Evolutionary conservation across 1,284 basidiomycete genomes (phyloP), one percentile per base, ranked within the genome.

Genomic region (Apiotrichum laibachii): DNA sequence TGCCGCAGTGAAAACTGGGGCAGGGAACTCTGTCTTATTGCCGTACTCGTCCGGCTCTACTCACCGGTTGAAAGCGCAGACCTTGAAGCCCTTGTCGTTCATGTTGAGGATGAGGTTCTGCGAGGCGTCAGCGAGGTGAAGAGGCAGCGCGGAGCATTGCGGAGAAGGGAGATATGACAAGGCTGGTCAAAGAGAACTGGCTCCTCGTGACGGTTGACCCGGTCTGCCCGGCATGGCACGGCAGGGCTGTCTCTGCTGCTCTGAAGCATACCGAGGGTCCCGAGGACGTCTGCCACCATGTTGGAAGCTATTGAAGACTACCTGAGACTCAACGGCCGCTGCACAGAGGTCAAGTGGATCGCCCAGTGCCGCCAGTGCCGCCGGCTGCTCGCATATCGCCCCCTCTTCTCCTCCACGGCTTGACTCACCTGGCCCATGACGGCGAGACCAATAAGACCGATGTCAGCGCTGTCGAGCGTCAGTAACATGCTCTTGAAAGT

Each of bases 1-100:
- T n/a, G n/a, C n/a, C n/a, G n/a, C n/a, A n/a, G n/a, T n/a, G n/a
- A n/a, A n/a, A n/a, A n/a, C n/a, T n/a, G n/a, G n/a, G n/a, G n/a
- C n/a, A n/a, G n/a, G n/a, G n/a, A n/a, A n/a, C n/a, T n/a, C n/a
- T n/a, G n/a, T n/a, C n/a, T n/a, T n/a, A n/a, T n/a, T n/a, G n/a
- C n/a, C n/a, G n/a, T n/a, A n/a, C 6, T 18, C 33, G 5, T 11
- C 34, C 35, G 18, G 15, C n/a, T n/a, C n/a, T 39, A 64, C 75
- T 61, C 49, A 77, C 75, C 95, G 90, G 85, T 99, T 99, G 84
- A 89, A 99, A 26, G 92, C 93, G 68, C 92, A 88, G 72, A 99
- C 96, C 67, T 82, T 93, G 83, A 93, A 99, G 55, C 96, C 96
- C 83, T 99, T 98, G 85, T 98, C 95, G 79, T 94, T 94, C 90